Conservation (phyloP, 2,329 filamentous ascomycete genomes). For the Claviceps sp. region DNA sequence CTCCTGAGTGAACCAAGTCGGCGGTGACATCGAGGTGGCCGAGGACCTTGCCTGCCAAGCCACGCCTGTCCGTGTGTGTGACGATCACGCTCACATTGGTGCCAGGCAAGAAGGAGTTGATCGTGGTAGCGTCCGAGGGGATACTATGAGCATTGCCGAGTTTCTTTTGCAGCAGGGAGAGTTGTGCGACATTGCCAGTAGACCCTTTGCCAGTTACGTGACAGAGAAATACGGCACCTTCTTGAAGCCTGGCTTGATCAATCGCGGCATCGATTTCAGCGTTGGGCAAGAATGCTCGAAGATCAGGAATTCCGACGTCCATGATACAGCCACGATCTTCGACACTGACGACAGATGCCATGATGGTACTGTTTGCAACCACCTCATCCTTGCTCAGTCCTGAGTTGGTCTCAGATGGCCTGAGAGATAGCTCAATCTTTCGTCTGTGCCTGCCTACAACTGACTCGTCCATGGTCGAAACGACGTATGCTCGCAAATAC, state of each 20-base stretch:
- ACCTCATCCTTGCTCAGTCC: slow-evolving; percentile 61
- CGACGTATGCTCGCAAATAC: slow-evolving; percentile 73
- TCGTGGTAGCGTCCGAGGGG: slow-evolving; percentile 65
- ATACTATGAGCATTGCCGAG: slow-evolving; percentile 53
- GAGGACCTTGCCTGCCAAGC: slow-evolving; percentile 83
- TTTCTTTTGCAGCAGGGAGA: slow-evolving; percentile 61
- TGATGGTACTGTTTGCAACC: slow-evolving; percentile 62
- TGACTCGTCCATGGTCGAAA: slow-evolving; percentile 60
- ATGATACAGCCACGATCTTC: slow-evolving; percentile 93
- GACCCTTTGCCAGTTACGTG: slow-evolving; percentile 62
- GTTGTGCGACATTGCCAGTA: slow-evolving; percentile 73
- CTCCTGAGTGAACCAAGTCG: slow-evolving; percentile 78
- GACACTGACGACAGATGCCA: slow-evolving; percentile 81
- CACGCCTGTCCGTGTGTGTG: slow-evolving; percentile 58
- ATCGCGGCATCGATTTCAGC: slow-evolving; percentile 62
- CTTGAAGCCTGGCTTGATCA: slow-evolving; percentile 55
- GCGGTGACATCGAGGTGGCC: slow-evolving; percentile 84
- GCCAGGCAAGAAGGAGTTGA: slow-evolving; percentile 83
- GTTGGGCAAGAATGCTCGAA: slow-evolving; percentile 74
- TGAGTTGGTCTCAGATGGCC: slow-evolving; percentile 65
- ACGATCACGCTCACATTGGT: slow-evolving; percentile 79
- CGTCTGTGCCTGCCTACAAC: slow-evolving; percentile 52
- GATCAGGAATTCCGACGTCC: slow-evolving; percentile 65
- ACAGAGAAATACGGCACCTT: slow-evolving; percentile 76
- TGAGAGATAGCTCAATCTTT: slow-evolving; percentile 76